Base-by-base conservation (phyloP, 192 early-diverging fungal genomes). In the Backusella mclennaniae region DNA sequence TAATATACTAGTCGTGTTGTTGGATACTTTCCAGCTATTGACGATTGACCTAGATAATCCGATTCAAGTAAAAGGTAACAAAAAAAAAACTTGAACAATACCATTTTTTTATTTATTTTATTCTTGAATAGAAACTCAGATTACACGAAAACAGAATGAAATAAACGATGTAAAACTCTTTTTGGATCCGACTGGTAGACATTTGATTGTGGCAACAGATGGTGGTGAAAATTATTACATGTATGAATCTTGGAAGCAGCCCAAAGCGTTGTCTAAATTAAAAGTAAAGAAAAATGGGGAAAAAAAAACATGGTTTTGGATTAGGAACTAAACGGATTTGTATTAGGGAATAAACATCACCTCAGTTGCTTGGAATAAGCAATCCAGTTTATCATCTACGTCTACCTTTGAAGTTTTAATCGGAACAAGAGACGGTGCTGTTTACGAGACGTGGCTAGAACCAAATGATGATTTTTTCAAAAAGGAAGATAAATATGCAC, bases 191-290 rank as follows among this genome's bases (percentile, higher is more conserved):
- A 93, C 92, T 6, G 96, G 94, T 21, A 89, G 93, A 59, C 97
- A 98, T 76, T 76, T 98, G 77, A 87, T 99, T 70, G 88, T 97
- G 67, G 92, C 94, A 4, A 97, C 96, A 3, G 90, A 95, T 33
- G 86, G 90, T 17, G 96, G 96, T 69, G 95, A 97, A 74, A 97
- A 92, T 77, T 98, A 93, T 77, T 99, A 99, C 79, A 83, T 95
- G 67, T 93, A 90, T 83, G 86, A 91, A 67, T 89, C 88, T 68
- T 98, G 96, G 95, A 93, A 93, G 73, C 91, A 92, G 73, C 90
- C 93, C 9, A 95, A 95, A 76, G 77, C 85, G 41, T 83, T 99
- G 67, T 76, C 85, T 19, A 92, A 90, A 79, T 89, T 98, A 49
- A 92, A 92, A 84, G 94, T 95, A 84, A n/a, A 42, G 6, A 33